A percentile compares a stretch with the other conserved stretches of the same genome.
These are phyloP conservation scores for Vigna reflexopilosa DNA, from an alignment of 306 rosid genomes.

Conservation along the genomic window DNA sequence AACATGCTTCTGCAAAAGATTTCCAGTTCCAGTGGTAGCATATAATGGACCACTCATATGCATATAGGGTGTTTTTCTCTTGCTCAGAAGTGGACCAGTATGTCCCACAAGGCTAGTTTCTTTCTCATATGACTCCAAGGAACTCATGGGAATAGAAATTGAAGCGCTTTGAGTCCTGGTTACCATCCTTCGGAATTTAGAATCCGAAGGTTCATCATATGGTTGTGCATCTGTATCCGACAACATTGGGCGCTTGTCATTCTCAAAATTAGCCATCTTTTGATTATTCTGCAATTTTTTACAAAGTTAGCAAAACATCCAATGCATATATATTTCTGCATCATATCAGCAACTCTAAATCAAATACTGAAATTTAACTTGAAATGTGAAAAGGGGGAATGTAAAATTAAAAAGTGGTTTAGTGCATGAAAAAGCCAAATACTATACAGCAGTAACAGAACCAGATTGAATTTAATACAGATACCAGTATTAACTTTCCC, in stretches of 20 bases:
- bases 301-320: constrained; percentile 24
- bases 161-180: constrained; percentile 67
- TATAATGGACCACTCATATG: constrained; percentile 71
- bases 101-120: constrained; percentile 59
- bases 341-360: constrained; percentile 23
- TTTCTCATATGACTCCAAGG: constrained; percentile 55
- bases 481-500: not conserved
- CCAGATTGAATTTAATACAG: constrained; percentile 24
- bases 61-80: constrained; percentile 53
- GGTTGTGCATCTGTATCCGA: constrained; percentile 45
- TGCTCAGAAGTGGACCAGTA: constrained; percentile 71
- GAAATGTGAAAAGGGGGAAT: not conserved
- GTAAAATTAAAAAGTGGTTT: not conserved
- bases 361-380: constrained; percentile 22
- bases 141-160: constrained; percentile 55
- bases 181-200: constrained; percentile 46
- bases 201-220: constrained; percentile 45
- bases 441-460: constrained; percentile 12
- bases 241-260: constrained; percentile 68
- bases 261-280: constrained; percentile 62
- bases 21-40: constrained; percentile 49
- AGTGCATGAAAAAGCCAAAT: not conserved
- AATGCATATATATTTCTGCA: constrained; percentile 6
- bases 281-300: constrained; percentile 41
- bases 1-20: constrained; percentile 39